A percentile compares a stretch with the other conserved stretches of the same genome.
These are phyloP conservation scores for Kwoniella dejecticola DNA, from an alignment of 768 basidiomycete genomes.

Conservation along the genomic window DNA sequence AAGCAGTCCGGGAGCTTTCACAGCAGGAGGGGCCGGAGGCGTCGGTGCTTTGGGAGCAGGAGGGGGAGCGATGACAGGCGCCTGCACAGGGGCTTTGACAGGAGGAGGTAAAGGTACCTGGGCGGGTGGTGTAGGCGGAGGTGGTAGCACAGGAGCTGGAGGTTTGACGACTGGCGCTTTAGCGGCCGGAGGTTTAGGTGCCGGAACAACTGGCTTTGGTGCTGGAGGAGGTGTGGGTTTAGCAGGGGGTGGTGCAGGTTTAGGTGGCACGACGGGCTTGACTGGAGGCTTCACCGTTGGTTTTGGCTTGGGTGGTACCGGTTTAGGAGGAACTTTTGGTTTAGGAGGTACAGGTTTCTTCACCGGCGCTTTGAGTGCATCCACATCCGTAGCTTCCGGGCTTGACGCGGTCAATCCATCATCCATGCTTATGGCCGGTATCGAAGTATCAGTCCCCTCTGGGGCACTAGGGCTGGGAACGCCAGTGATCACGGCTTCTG, in stretches of 20 bases:
- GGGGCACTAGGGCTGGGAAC: not conserved
- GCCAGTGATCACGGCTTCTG: conserved; percentile 6
- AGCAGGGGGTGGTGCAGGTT: conserved; percentile 3
- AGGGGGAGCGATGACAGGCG: conserved; percentile 1
- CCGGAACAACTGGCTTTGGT: not conserved
- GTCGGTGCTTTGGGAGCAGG: conserved; percentile 1
- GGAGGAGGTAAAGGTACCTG: not conserved
- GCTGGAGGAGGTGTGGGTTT: conserved; percentile 6
- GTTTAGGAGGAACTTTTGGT: not conserved
- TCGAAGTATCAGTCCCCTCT: no score
- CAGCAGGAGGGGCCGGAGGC: not conserved
- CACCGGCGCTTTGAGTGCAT: conserved; percentile 2
- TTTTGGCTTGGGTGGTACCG: conserved; percentile 6
- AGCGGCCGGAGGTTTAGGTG: conserved; percentile 4
- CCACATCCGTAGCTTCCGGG: conserved; percentile 3
- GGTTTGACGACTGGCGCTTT: conserved; percentile 6
- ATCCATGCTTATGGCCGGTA: not conserved
- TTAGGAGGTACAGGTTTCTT: conserved; percentile 7
- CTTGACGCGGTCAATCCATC: not conserved
- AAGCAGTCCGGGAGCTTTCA: conserved; percentile 1
- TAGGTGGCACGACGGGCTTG: not conserved
- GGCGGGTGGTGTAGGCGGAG: conserved; percentile 6
- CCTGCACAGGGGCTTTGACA: not conserved
- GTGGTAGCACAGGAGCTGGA: conserved; percentile 1
- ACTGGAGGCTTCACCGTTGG: not conserved